A percentile compares a stretch with the other conserved stretches of the same genome.
Conservation (phyloP, 441 rosid genomes). For the Arabidopsis hybrid region DNA sequence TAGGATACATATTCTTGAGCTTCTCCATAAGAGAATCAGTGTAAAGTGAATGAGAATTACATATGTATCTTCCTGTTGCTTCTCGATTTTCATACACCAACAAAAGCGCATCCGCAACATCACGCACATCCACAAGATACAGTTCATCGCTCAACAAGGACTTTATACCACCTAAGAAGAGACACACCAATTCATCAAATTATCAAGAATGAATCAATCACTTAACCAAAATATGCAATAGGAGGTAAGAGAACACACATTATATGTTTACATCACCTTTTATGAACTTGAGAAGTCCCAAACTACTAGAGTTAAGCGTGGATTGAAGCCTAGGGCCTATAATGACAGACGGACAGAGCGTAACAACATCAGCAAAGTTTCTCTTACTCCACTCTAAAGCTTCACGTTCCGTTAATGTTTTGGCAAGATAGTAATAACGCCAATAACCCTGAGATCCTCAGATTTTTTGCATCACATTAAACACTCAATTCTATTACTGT, state of each 20-base stretch:
- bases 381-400: constrained; percentile 48
- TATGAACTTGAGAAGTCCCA: constrained; percentile 42
- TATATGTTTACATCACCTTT: constrained; percentile 40
- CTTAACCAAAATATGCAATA: not conserved
- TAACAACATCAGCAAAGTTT: constrained; percentile 45
- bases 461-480: not conserved
- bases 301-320: constrained; percentile 52
- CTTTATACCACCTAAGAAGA: constrained; percentile 46
- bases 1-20: constrained; percentile 51
- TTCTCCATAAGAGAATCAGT: constrained; percentile 44
- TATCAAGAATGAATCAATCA: not conserved
- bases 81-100: constrained; percentile 47
- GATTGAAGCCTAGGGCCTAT: constrained; percentile 60
- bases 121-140: constrained; percentile 53
- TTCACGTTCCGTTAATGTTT: constrained; percentile 54
- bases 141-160: constrained; percentile 42
- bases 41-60: constrained; percentile 43
- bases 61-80: constrained; percentile 52
- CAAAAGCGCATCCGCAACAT: constrained; percentile 49
- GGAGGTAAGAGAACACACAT: constrained; percentile 9
- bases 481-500: not conserved
- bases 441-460: constrained; percentile 38
- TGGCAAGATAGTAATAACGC: constrained; percentile 45
- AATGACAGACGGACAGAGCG: constrained; percentile 50
- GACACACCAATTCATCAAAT: constrained; percentile 19